Conservation (phyloP, 352 stramenopile species). For the Globisporangium paddicum region DNA sequence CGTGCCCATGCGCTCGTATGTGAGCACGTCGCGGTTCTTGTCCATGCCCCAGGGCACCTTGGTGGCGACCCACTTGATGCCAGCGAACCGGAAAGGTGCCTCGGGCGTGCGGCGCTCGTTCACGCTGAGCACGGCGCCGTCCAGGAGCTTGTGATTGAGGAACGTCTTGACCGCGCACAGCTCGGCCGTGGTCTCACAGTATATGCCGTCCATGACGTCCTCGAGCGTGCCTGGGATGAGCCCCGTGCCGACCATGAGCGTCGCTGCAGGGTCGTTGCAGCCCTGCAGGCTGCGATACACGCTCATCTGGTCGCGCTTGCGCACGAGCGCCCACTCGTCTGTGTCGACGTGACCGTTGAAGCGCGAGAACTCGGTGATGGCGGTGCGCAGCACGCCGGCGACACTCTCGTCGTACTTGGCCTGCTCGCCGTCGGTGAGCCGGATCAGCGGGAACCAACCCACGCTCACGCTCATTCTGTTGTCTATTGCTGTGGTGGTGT, state of each 20-base stretch:
- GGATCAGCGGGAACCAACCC: constrained; percentile 13
- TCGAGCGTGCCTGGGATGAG: constrained; percentile 12
- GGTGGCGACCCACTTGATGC: constrained; percentile 43
- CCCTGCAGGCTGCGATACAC: constrained; percentile 10
- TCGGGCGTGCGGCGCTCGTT: constrained; percentile 25
- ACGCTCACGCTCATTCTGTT: constrained; percentile 7
- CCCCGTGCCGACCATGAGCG: constrained; percentile 10
- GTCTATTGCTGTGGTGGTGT: background rate
- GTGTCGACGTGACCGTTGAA: constrained; percentile 15
- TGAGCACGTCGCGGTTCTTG: constrained; percentile 31
- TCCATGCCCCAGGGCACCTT: constrained; percentile 25
- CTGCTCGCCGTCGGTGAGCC: constrained; percentile 8
- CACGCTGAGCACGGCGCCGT: constrained; percentile 25
- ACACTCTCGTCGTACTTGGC: constrained; percentile 8
- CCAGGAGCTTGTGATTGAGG: constrained; percentile 30
- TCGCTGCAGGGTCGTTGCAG: background rate
- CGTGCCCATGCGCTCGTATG: constrained; percentile 49
- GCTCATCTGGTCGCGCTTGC: constrained; percentile 14
- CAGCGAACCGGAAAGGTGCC: constrained; percentile 34
- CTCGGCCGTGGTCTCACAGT: constrained; percentile 37
- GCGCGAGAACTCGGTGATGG: constrained; percentile 10
- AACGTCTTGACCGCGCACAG: constrained; percentile 29
- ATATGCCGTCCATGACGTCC: constrained; percentile 41
- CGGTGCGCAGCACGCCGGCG: background rate
- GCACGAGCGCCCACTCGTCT: constrained; percentile 15